A percentile compares a stretch with the other conserved stretches of the same genome.
Conservation (phyloP, 306 rosid species). For the Sphenostylis stenocarpa region DNA sequence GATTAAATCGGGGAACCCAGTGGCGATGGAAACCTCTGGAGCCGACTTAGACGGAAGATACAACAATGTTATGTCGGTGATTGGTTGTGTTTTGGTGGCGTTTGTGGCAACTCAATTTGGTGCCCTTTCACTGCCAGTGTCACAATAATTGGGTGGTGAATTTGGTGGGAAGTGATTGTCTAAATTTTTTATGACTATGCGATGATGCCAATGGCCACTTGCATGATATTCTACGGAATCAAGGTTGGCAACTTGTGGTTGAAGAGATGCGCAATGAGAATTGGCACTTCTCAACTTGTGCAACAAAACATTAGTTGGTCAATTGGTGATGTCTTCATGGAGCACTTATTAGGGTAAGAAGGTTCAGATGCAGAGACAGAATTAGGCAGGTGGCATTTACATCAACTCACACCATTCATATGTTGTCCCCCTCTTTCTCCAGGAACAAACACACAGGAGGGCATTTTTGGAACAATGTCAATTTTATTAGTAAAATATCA, state of each 20-base stretch:
- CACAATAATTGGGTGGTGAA: conserved; percentile 11
- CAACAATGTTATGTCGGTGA: neutral
- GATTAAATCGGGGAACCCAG: conserved; percentile 64
- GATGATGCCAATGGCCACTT: neutral
- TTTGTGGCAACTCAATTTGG: conserved; percentile 17
- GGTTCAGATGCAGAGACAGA: neutral
- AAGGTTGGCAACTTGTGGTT: conserved; percentile 4
- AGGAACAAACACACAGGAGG: neutral
- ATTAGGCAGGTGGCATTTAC: conserved; percentile 32
- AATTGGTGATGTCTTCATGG: neutral
- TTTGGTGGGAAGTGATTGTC: neutral
- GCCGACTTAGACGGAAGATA: neutral
- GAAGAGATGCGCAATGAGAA: neutral
- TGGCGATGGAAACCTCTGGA: conserved; percentile 38
- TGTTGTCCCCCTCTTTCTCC: conserved; percentile 16
- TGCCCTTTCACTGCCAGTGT: neutral
- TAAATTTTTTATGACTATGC: neutral
- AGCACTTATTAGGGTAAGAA: neutral
- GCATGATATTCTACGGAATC: conserved; percentile 1
- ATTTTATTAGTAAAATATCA: neutral
- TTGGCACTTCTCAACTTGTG: conserved; percentile 26
- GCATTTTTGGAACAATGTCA: neutral
- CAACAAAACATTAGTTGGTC: neutral
- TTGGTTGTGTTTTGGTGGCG: conserved; percentile 26
- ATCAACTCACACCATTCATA: conserved; percentile 18